Conservation (phyloP, 1,284 basidiomycete species). For the Irpex sp. region DNA sequence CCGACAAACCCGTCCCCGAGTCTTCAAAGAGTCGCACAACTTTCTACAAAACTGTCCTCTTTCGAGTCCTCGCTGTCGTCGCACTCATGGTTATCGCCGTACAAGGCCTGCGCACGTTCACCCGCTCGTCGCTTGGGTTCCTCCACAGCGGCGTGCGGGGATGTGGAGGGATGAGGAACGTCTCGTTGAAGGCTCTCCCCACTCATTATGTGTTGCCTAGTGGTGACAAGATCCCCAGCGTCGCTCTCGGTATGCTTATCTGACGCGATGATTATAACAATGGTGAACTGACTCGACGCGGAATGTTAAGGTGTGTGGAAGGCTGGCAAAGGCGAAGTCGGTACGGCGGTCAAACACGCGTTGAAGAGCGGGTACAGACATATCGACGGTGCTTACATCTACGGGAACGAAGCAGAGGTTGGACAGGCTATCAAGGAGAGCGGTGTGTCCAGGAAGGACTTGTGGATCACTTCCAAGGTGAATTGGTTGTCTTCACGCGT, state of each 20-base stretch:
- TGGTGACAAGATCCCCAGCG: constrained; percentile 58
- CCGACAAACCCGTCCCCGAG: not conserved
- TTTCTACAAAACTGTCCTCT: constrained; percentile 10
- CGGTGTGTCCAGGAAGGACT: constrained; percentile 35
- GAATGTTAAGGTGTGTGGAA: constrained; percentile 57
- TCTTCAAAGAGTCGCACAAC: not conserved
- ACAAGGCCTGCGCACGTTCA: constrained; percentile 14
- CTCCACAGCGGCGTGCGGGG: constrained; percentile 2
- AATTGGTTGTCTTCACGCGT: constrained; percentile 9
- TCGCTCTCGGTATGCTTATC: constrained; percentile 48
- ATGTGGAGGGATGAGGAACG: constrained; percentile 13
- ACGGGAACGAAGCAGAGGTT: constrained; percentile 56
- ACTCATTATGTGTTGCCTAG: constrained; percentile 53
- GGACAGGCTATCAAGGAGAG: constrained; percentile 40
- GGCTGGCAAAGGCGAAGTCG: constrained; percentile 51
- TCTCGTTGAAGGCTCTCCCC: constrained; percentile 31
- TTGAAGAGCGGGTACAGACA: constrained; percentile 65
- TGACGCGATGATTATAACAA: not conserved
- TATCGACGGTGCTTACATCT: constrained; percentile 75
- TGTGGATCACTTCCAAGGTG: constrained; percentile 51
- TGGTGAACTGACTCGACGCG: not conserved
- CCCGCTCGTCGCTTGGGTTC: not conserved
- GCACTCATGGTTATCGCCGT: constrained; percentile 23
- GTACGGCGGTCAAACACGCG: constrained; percentile 57
- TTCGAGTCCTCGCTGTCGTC: constrained; percentile 18